Percentiles rank a stretch among this genome's conserved stretches.
phyloP scores from a whole-genome alignment of 139 green algal genomes.

The Eudorina sp. region DNA sequence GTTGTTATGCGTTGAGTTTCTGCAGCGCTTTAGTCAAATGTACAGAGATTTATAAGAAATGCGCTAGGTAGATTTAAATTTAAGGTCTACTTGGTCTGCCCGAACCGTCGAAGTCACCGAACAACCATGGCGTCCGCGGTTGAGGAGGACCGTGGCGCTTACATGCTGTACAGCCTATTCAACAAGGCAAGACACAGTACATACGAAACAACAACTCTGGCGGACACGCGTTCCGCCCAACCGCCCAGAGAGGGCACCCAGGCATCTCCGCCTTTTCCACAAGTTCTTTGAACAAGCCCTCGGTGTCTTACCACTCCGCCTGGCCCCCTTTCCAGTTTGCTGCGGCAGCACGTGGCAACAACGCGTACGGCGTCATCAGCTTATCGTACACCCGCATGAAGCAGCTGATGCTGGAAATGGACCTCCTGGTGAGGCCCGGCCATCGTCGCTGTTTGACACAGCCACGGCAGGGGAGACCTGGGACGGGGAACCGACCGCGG shows the following conservation, averaged over 20 bases:
- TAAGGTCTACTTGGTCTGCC: not conserved
- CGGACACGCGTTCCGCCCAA: too few species aligned
- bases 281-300: too few species aligned
- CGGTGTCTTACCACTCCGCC: too few species aligned
- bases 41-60: not conserved
- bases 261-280: too few species aligned
- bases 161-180: conserved; percentile 6
- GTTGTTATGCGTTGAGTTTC: too few species aligned
- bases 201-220: too few species aligned
- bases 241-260: too few species aligned
- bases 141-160: not conserved
- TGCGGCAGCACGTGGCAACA: not conserved
- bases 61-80: not conserved
- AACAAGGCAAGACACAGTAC: not conserved
- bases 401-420: conserved; percentile 48
- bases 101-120: conserved; percentile 4
- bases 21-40: too few species aligned
- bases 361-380: not conserved
- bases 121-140: not conserved
- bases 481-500: too few species aligned
- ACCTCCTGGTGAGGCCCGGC: conserved; percentile 46
- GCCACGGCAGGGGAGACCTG: too few species aligned
- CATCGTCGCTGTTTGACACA: too few species aligned
- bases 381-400: conserved; percentile 25
- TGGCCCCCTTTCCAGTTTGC: conserved; percentile 12